Conservation (phyloP, 441 rosid genomes). For the Sinapis alba region DNA sequence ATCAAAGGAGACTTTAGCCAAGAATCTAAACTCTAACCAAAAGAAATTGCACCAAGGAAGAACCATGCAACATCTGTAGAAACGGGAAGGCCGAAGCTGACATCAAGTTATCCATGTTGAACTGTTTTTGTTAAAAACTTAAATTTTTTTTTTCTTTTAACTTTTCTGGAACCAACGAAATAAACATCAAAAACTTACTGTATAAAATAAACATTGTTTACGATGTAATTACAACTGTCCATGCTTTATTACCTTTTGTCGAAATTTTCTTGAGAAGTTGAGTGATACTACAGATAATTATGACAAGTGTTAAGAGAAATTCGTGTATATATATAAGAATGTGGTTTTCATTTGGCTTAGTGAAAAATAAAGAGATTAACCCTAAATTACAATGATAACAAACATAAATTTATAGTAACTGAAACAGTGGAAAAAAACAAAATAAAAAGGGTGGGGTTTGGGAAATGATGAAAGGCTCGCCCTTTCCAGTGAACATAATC, state of each 20-base stretch:
- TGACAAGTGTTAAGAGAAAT: background rate
- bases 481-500: slow-evolving; percentile 34
- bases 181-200: background rate
- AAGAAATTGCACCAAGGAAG: background rate
- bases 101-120: background rate
- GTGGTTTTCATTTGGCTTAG: slow-evolving; percentile 1
- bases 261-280: slow-evolving; percentile 3
- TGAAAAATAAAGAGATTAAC: background rate
- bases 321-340: background rate
- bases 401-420: background rate
- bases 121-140: background rate
- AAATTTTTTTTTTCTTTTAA: background rate
- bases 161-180: background rate
- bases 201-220: background rate
- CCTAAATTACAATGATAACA: background rate
- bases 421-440: background rate
- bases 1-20: background rate
- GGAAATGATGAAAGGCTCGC: slow-evolving; percentile 30
- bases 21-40: background rate
- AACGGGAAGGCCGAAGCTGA: background rate
- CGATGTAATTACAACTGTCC: background rate
- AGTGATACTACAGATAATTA: background rate
- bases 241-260: background rate
- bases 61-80: background rate
- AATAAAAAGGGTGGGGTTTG: slow-evolving; percentile 17